A percentile compares a stretch with the other conserved stretches of the same genome.
Evolutionary conservation across 768 basidiomycete genomes (phyloP).

Genomic region (Polyporus arcularius): DNA sequence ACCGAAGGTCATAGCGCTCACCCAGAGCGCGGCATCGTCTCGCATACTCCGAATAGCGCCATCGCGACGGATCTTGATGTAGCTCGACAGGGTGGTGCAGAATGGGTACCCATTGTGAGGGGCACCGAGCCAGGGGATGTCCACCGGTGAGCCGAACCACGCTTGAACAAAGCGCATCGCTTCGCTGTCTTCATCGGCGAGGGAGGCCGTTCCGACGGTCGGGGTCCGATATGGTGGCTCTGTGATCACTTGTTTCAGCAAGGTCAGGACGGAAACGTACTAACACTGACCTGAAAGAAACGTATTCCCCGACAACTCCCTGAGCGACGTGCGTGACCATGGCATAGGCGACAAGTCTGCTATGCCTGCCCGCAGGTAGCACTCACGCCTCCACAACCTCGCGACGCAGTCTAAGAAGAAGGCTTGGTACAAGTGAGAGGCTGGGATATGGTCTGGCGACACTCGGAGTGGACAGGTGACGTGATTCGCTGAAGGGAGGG

Average conservation of each 20-base stretch:
- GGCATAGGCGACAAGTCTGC: background rate
- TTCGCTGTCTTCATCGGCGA: background rate
- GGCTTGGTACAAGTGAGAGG: no score
- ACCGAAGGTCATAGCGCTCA: conserved; percentile 10
- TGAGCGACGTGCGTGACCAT: background rate
- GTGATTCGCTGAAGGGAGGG: no score
- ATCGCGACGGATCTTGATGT: background rate
- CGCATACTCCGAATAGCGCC: background rate
- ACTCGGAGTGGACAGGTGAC: no score
- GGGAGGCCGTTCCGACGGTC: background rate
- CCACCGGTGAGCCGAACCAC: background rate
- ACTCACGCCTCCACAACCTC: background rate
- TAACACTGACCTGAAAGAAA: background rate
- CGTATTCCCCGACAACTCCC: background rate
- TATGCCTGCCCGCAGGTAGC: background rate
- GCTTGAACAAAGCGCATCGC: background rate
- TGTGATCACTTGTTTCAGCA: background rate
- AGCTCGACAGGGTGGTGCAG: background rate
- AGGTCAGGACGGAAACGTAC: background rate
- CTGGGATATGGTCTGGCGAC: no score
- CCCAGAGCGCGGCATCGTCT: conserved; percentile 11
- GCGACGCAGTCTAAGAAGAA: no score
- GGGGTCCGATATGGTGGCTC: background rate
- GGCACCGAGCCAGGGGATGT: conserved; percentile 5
- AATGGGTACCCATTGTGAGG: conserved; percentile 1